These are phyloP conservation scores for Lagenidium sp. DNA, from an alignment of 352 stramenopile genomes.

Conservation along the genomic window DNA sequence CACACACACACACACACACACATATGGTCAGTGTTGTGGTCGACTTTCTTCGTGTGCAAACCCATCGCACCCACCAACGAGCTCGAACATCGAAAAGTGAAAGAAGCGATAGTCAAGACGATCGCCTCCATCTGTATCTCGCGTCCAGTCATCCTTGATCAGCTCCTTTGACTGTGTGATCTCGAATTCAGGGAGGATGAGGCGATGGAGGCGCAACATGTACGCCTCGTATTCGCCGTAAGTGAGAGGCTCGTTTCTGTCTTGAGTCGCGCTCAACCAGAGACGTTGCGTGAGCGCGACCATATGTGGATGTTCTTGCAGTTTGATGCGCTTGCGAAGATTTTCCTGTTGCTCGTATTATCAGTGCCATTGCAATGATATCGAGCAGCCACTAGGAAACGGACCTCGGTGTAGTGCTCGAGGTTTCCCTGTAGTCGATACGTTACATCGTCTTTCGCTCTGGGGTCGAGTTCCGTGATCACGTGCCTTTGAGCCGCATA, in stretches of 20 bases:
- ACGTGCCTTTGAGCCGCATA: constrained; percentile 35
- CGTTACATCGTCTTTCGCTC: constrained; percentile 19
- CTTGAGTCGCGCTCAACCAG: constrained; percentile 38
- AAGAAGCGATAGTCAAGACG: constrained; percentile 62
- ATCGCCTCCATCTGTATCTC: constrained; percentile 39
- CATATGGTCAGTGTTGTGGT: too few species aligned
- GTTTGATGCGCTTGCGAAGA: constrained; percentile 41
- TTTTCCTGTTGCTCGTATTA: constrained; percentile 29
- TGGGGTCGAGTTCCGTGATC: constrained; percentile 29
- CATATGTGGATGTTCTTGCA: constrained; percentile 54
- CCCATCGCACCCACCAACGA: constrained; percentile 36
- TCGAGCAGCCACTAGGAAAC: background rate
- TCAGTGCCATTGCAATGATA: background rate
- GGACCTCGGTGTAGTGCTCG: constrained; percentile 63
- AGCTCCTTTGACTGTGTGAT: constrained; percentile 45
- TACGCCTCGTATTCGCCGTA: constrained; percentile 56
- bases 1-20: background rate
- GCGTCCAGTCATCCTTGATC: constrained; percentile 61
- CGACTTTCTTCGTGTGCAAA: too few species aligned
- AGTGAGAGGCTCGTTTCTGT: constrained; percentile 18
- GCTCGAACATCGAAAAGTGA: constrained; percentile 78
- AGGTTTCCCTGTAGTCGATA: constrained; percentile 68
- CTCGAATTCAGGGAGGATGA: constrained; percentile 73
- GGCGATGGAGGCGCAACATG: constrained; percentile 65
- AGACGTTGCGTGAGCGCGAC: constrained; percentile 63